Conservation (phyloP, 768 basidiomycete genomes). For the Boletus eberwhitei region DNA sequence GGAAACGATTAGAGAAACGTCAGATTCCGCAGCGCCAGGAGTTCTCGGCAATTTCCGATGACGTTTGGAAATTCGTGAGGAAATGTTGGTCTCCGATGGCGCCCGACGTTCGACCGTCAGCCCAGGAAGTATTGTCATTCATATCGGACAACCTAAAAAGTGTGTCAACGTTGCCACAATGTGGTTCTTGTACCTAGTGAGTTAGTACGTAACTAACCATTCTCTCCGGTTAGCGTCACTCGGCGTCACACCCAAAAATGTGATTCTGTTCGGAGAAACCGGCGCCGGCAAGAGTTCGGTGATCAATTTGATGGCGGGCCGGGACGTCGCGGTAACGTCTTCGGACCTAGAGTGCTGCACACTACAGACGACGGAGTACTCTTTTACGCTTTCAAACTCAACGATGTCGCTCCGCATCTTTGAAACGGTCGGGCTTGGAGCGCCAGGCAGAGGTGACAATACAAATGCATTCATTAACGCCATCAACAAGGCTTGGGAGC, state of each 20-base stretch:
- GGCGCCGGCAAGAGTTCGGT: too few species aligned
- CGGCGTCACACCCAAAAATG: neutral
- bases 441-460: neutral
- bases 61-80: too few species aligned
- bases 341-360: conserved; percentile 1
- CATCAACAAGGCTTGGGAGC: conserved; percentile 5
- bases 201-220: neutral
- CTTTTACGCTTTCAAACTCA: neutral
- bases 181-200: too few species aligned
- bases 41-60: too few species aligned
- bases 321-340: neutral
- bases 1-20: too few species aligned
- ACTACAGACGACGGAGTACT: neutral
- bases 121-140: too few species aligned
- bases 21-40: too few species aligned
- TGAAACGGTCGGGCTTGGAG: too few species aligned
- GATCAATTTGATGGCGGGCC: conserved; percentile 8
- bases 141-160: too few species aligned
- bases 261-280: neutral
- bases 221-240: neutral
- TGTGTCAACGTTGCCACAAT: too few species aligned
- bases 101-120: too few species aligned
- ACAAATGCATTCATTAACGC: neutral
- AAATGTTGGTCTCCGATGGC: too few species aligned
- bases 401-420: neutral